Base-by-base conservation (phyloP, 805 yeast species). In the Candida odintsovae region DNA sequence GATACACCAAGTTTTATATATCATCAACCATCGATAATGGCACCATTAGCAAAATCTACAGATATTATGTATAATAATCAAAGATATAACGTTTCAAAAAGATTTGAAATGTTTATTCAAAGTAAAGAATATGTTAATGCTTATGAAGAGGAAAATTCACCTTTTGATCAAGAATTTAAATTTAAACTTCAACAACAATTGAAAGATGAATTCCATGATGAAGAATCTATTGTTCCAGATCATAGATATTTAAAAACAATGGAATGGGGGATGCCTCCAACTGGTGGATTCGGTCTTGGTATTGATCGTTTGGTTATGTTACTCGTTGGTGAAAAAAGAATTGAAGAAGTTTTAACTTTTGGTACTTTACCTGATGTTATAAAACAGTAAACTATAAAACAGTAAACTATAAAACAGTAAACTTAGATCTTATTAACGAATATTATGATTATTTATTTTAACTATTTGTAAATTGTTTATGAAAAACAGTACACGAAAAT, bases 271-370 rank as follows among this genome's bases (percentile, higher is more conserved):
- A 76, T 94, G 68, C 97, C 98, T 3, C 99, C 99, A 1, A 92
- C 97, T 3, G 98, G 96, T 2, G 99, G 99, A 0, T 87, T 97
- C 87, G 99, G 99, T 0, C 69, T 95, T 49, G 99, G 99, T 0
- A 74, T 94, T 19, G 99, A 94, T 60, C 66, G 99, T 45, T 64
- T 94, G 33, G 81, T 83, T 44, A 89, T 92, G 97, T 64, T 88
- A 18, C 67, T 92, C 28, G 75, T 85, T 4, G 82, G 78, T 0
- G 66, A 75, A 37, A 68, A 68, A 19, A 70, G 96, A 25, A 90
- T 94, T 16, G 92, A 84, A 44, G 77, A 78, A 12, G 95, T 89
- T 1, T 63, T 89, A 29, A 69, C 84, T 0, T 89, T 89, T 65
- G 96, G 96, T 0, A 77, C 77, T 41, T 57, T 89, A 5, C 76